Evolutionary conservation across 2,329 filamentous ascomycete species (phyloP).

Genomic region (Phialophora verrucosa): DNA sequence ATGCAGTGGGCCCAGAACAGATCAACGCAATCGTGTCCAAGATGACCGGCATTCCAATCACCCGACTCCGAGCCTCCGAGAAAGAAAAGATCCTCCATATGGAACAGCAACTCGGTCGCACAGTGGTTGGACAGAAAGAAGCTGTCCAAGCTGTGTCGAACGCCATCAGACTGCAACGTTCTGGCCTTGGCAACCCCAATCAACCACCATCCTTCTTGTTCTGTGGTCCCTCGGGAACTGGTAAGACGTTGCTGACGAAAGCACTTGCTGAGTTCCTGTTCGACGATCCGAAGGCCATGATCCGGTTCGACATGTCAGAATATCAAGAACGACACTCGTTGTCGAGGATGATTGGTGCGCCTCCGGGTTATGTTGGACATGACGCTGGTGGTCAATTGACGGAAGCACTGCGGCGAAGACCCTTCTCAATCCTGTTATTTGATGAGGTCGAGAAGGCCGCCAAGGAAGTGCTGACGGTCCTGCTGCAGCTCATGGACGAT

Average conservation of each 20-base stretch:
- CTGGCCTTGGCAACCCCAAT: conserved; percentile 92
- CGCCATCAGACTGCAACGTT: conserved; percentile 91
- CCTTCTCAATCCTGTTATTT: conserved; percentile 97
- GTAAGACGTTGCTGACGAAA: conserved; percentile 96
- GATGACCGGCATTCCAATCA: conserved; percentile 98
- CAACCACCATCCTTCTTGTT: conserved; percentile 98
- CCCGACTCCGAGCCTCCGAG: conserved; percentile 88
- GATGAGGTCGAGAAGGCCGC: conserved; percentile 99
- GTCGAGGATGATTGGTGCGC: conserved; percentile 96
- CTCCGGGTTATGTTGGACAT: conserved; percentile 95
- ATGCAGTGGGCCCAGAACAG: conserved; percentile 93
- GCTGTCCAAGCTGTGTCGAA: conserved; percentile 93
- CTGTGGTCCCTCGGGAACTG: conserved; percentile 96
- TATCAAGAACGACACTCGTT: conserved; percentile 97
- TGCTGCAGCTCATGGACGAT: conserved; percentile 99
- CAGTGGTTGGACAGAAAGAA: conserved; percentile 93
- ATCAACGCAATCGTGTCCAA: conserved; percentile 98
- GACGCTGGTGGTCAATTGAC: conserved; percentile 95
- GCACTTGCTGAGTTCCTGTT: conserved; percentile 97
- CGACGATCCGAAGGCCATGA: conserved; percentile 96
- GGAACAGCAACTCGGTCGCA: conserved; percentile 81
- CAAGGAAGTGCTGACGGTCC: conserved; percentile 94
- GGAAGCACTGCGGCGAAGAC: conserved; percentile 88
- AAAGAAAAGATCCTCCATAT: conserved; percentile 99
- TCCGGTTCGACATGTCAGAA: conserved; percentile 99